Conservation (phyloP, 2,329 filamentous ascomycete species). For the Fusarium sp. region DNA sequence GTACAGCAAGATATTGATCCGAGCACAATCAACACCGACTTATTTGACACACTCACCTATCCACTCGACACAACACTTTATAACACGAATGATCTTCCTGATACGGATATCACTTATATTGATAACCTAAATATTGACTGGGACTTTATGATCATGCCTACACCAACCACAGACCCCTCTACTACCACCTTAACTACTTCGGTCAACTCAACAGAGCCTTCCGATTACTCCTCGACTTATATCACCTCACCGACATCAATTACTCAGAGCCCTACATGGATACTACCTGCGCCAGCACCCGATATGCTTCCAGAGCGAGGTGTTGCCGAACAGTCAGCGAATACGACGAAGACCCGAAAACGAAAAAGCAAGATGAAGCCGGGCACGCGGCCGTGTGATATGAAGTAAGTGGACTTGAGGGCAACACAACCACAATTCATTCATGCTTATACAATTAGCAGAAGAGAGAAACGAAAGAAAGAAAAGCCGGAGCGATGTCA, state of each 20-base stretch:
- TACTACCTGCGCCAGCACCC: not conserved
- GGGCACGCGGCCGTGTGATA: slow-evolving; percentile 25
- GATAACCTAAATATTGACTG: not conserved
- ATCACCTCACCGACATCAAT: not conserved
- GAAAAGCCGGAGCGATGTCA: slow-evolving; percentile 19
- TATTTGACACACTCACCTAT: not conserved
- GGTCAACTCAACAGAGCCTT: not conserved
- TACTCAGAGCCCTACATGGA: not conserved
- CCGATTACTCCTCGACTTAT: not conserved
- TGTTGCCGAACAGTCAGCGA: not conserved
- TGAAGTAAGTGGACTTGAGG: slow-evolving; percentile 2
- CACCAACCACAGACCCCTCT: not conserved
- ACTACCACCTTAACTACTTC: not conserved
- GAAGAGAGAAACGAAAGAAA: slow-evolving; percentile 16
- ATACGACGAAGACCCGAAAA: not conserved
- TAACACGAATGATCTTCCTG: not conserved
- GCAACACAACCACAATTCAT: fast-evolving
- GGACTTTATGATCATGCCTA: not conserved
- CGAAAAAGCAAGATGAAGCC: slow-evolving; percentile 9
- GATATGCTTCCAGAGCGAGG: not conserved
- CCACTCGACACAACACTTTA: not conserved
- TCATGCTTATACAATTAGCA: not conserved
- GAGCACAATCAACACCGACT: not conserved
- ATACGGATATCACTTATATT: not conserved
- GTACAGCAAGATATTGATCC: not conserved